Evolutionary conservation across 73 alveolate species (phyloP), one percentile per base, ranked within the genome.

Genomic region (Loxodes magnus): DNA sequence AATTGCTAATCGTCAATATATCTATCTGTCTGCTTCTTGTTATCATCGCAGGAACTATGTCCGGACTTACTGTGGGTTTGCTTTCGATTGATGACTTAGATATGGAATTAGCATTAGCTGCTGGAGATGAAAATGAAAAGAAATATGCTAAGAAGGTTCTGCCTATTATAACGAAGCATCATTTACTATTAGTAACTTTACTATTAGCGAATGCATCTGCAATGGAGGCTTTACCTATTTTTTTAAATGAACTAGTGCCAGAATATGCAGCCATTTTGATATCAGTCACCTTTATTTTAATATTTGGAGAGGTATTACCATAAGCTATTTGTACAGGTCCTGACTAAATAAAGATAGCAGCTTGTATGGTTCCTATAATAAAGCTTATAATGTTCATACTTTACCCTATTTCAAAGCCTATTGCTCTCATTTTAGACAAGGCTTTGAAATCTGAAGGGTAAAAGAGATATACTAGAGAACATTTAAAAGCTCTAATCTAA

Each of bases 281-380:
- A 7, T 77, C 94, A 50, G 97, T 88, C 14, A 79, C 97, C 4
- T 84, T 81, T 20, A 75, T 88, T 19, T 59, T 88, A 23, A 83
- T 73, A 37, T 80, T 88, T 14, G 96, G 97, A 16, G 97, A 88
- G 64, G 83, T 88, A 33, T 70, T 88, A 19, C 97, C 97, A 12
- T 90, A 88, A 36, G 97, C 97, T 24, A 69, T 84, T n/a, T 88
- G 98, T 51, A 88, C 94, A 20, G 98, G 96, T 27, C 97, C 95
- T 7, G 53, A 44, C 23, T 84, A 87, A 76, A 66, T 87, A 64
- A 67, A 63, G 49, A 87, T 87, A 17, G 97, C 95, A n/a, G 64
- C 90, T 24, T 43, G 49, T 26, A 54, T 82, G 31, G 94, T 93
- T n/a, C 94, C 97, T n/a, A 48, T 76, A 28, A 78, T 85, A 23